Percentiles rank a stretch among this genome's conserved stretches.
Conservation (phyloP, 305 asterid species). For the Rubia peregrina region DNA sequence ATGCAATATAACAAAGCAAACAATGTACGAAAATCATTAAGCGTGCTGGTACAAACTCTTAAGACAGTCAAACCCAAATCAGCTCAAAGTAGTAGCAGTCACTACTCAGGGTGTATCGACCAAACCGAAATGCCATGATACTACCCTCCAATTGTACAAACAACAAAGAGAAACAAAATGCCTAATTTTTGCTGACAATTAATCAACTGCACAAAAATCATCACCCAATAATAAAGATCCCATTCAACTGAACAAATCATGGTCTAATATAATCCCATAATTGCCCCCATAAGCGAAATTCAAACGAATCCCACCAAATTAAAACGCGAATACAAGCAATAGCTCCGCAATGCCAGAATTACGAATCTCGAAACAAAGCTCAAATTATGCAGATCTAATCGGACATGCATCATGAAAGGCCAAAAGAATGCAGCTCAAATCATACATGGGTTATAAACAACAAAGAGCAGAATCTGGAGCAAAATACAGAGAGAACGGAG, state of each 20-base stretch:
- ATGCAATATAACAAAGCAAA: not conserved
- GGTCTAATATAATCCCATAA: not conserved
- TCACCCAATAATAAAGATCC: slow-evolving; percentile 10
- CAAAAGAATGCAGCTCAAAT: not conserved
- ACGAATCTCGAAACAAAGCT: not conserved
- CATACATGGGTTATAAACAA: not conserved
- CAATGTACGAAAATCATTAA: not conserved
- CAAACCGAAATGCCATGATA: not conserved
- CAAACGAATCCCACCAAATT: not conserved
- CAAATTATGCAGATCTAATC: not conserved
- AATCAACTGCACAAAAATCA: not conserved
- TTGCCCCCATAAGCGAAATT: not conserved
- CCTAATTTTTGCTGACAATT: not conserved
- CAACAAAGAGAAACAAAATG: not conserved
- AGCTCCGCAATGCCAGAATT: not conserved
- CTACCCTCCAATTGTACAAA: not conserved
- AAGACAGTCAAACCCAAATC: not conserved
- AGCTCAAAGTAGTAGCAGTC: not conserved
- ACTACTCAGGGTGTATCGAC: not conserved
- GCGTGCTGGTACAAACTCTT: not conserved
- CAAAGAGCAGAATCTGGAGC: not conserved
- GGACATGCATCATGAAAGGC: not conserved
- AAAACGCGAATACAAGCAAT: not conserved
- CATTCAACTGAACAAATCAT: not conserved
- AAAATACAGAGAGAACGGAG: not conserved